These are phyloP conservation scores for Paulownia fortunei DNA, from an alignment of 257 asterid species.

Conservation along the genomic window DNA sequence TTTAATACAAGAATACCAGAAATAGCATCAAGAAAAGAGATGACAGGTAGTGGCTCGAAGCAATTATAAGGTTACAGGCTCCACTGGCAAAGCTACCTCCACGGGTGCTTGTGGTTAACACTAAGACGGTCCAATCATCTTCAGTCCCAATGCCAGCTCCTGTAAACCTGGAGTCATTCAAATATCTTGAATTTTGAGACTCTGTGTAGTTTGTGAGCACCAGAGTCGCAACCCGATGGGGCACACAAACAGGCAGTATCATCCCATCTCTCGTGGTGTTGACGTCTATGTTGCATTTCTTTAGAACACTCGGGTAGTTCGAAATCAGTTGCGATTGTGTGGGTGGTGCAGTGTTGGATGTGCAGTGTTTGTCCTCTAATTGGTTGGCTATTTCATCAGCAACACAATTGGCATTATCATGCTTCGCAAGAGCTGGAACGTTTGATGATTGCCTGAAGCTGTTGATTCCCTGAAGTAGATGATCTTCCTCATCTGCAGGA, in stretches of 20 bases:
- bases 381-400: slow-evolving; percentile 64
- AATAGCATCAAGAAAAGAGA: slow-evolving; percentile 20
- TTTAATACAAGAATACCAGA: slow-evolving; percentile 18
- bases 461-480: slow-evolving; percentile 69
- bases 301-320: slow-evolving; percentile 47
- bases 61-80: slow-evolving; percentile 1
- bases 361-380: slow-evolving; percentile 51
- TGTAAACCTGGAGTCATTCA: slow-evolving; percentile 58
- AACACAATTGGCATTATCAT: slow-evolving; percentile 67
- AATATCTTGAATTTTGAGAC: slow-evolving; percentile 50
- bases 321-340: slow-evolving; percentile 42
- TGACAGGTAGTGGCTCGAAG: not conserved
- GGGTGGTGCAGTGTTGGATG: slow-evolving; percentile 9
- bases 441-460: slow-evolving; percentile 60
- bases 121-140: slow-evolving; percentile 80
- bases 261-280: slow-evolving; percentile 67
- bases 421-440: slow-evolving; percentile 48
- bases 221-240: slow-evolving; percentile 56
- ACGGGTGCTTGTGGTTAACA: slow-evolving; percentile 59
- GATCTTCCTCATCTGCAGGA: slow-evolving; percentile 60
- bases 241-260: slow-evolving; percentile 80
- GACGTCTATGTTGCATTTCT: slow-evolving; percentile 62
- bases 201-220: slow-evolving; percentile 83
- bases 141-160: slow-evolving; percentile 76
- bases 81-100: slow-evolving; percentile 65